Evolutionary conservation across 2,329 filamentous ascomycete species (phyloP), one percentile per base, ranked within the genome.

Genomic region (Talaromyces albobiverticillius): DNA sequence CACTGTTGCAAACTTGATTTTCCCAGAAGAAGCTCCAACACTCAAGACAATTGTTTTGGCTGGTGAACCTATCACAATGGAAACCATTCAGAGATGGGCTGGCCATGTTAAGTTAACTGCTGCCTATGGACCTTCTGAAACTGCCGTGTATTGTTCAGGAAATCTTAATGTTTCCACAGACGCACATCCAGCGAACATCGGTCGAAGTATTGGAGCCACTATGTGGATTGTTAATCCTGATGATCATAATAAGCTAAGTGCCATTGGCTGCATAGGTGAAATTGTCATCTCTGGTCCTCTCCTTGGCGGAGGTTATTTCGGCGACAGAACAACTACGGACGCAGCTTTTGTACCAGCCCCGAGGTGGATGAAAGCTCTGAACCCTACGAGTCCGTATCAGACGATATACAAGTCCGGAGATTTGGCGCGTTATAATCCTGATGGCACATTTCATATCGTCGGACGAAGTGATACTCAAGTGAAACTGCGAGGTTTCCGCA

Each of bases 81-180:
- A 83, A 26, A 88, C 95, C 0, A 83, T 87, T 38, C 76, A 80
- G 0, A 79, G 78, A 45, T 96, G 92, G 92, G 80, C 78, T 13
- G 65, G 67, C 20, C 61, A 59, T 10, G 67, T 71, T 1, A 69
- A 68, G 9, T 59, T 79, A 22, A 63, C 71, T 52, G 73, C 71
- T 47, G 66, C 60, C 13, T 74, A 74, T 51, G 71, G 71, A 3
- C 70, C 71, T 3, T 68, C 69, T 6, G 71, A 74, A 46, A 51
- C 49, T 11, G 31, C 38, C 20, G 41, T 51, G 8, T 51, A 42
- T 14, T 51, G 36, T 20, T 43, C 49, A 9, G 49, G 38, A 23
- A 31, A 43, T 22, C 13, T 32, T 4, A 16, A 45, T 26, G 31
- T 53, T 42, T 23, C 40, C 4, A 18, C 11, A 11, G 18, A 47